Conservation (phyloP, 2,329 filamentous ascomycete species). For the Curvularia spicifera region DNA sequence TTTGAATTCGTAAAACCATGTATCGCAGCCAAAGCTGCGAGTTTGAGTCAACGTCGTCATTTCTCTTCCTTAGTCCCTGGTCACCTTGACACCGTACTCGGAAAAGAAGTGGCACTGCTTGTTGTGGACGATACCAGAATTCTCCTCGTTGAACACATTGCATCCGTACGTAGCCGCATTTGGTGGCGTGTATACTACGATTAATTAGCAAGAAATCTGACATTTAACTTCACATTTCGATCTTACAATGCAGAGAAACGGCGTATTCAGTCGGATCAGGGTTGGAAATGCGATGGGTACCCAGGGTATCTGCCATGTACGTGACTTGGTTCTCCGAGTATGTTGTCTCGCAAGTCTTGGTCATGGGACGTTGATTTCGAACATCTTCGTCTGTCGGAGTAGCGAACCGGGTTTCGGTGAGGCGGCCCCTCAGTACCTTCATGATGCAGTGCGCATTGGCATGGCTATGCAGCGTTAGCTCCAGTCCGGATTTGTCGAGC, state of each 20-base stretch:
- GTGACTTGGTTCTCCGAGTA: conserved; percentile 77
- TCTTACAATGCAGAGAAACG: conserved; percentile 77
- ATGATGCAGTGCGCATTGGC: conserved; percentile 87
- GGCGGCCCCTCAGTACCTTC: conserved; percentile 79
- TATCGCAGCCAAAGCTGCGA: neutral
- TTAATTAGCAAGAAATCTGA: conserved; percentile 8
- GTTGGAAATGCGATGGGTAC: conserved; percentile 83
- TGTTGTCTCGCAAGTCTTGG: conserved; percentile 69
- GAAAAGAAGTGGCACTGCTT: conserved; percentile 43
- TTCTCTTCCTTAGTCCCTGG: neutral
- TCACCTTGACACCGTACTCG: conserved; percentile 36
- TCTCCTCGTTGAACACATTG: conserved; percentile 78
- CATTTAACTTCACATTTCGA: conserved; percentile 12
- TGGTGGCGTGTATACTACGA: conserved; percentile 78
- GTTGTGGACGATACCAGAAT: conserved; percentile 58
- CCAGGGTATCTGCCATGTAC: conserved; percentile 90
- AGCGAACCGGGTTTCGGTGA: conserved; percentile 82
- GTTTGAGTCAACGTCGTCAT: neutral
- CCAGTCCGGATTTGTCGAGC: neutral
- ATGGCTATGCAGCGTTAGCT: conserved; percentile 42
- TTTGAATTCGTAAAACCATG: neutral
- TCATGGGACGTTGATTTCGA: conserved; percentile 60
- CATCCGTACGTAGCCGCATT: conserved; percentile 85
- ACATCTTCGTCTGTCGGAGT: conserved; percentile 66
- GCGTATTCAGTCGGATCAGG: conserved; percentile 73